A percentile compares a stretch with the other conserved stretches of the same genome.
Evolutionary conservation across 148 eudicot species (phyloP).

Genomic region (Fagopyrum esculentum): DNA sequence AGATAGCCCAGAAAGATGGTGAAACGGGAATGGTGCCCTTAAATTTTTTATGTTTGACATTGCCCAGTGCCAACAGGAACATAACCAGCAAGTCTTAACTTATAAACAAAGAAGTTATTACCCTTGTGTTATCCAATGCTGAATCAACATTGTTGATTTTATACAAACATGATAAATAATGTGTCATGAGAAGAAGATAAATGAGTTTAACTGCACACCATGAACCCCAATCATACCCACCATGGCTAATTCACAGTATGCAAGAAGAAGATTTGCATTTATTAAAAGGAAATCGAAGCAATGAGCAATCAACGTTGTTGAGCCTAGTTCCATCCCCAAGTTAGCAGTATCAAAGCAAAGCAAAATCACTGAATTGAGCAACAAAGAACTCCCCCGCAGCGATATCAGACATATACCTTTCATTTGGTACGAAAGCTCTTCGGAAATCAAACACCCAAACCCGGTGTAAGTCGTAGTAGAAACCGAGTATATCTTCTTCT

Average conservation of each 20-base stretch:
- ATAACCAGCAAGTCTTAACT: neutral
- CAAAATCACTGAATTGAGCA: neutral
- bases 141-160: too few relatives aligned
- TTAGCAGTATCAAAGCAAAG: neutral
- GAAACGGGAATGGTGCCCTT: neutral
- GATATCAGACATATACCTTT: constrained; percentile 44
- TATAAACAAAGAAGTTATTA: neutral
- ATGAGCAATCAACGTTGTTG: neutral
- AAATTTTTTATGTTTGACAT: neutral
- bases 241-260: neutral
- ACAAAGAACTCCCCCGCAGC: neutral
- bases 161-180: too few relatives aligned
- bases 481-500: constrained; percentile 87
- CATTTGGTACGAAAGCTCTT: constrained; percentile 78
- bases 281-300: neutral
- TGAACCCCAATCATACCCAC: too few relatives aligned
- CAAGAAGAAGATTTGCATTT: neutral
- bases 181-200: neutral
- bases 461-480: constrained; percentile 88
- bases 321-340: neutral
- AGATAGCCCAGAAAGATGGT: neutral
- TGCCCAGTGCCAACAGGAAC: neutral
- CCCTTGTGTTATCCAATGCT: neutral
- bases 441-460: constrained; percentile 84
- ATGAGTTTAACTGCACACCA: neutral